Evolutionary conservation across 495 filamentous ascomycete species (phyloP).

Genomic region (Neurospora sp.): DNA sequence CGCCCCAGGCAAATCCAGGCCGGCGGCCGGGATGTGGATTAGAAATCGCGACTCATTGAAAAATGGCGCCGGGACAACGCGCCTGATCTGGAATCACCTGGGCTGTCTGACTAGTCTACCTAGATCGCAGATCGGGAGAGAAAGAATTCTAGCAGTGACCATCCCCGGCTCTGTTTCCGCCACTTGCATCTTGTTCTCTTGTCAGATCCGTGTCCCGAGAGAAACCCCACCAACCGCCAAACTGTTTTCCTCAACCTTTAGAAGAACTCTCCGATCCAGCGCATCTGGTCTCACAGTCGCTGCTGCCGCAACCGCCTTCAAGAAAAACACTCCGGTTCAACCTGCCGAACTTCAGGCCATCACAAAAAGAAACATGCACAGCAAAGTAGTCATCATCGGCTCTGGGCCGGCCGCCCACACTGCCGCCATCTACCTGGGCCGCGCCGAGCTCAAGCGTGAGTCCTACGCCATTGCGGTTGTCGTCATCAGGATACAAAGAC

Average conservation of each 20-base stretch:
- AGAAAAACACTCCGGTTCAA: slow-evolving; percentile 51
- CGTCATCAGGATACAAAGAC: background rate
- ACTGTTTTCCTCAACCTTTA: slow-evolving; percentile 77
- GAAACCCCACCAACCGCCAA: slow-evolving; percentile 41
- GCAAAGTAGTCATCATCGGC: slow-evolving; percentile 77
- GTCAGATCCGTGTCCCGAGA: background rate
- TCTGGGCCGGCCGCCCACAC: slow-evolving; percentile 97
- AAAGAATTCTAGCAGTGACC: background rate
- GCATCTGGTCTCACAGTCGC: slow-evolving; percentile 50
- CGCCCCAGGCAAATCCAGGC: background rate
- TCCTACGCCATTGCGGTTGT: background rate
- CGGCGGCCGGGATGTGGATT: background rate
- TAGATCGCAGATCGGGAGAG: background rate
- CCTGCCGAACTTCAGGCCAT: slow-evolving; percentile 37
- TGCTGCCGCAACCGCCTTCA: slow-evolving; percentile 50
- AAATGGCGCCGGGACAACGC: background rate
- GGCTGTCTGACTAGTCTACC: background rate
- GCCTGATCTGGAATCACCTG: background rate
- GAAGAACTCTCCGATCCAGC: slow-evolving; percentile 44
- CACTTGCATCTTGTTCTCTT: background rate
- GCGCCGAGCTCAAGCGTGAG: slow-evolving; percentile 74
- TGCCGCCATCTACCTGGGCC: slow-evolving; percentile 88
- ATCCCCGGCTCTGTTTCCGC: background rate
- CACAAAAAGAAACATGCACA: slow-evolving; percentile 58
- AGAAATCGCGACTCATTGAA: background rate